Evolutionary conservation across 2,329 filamentous ascomycete genomes (phyloP).

Genomic region (Emmonsiellopsis sp.): DNA sequence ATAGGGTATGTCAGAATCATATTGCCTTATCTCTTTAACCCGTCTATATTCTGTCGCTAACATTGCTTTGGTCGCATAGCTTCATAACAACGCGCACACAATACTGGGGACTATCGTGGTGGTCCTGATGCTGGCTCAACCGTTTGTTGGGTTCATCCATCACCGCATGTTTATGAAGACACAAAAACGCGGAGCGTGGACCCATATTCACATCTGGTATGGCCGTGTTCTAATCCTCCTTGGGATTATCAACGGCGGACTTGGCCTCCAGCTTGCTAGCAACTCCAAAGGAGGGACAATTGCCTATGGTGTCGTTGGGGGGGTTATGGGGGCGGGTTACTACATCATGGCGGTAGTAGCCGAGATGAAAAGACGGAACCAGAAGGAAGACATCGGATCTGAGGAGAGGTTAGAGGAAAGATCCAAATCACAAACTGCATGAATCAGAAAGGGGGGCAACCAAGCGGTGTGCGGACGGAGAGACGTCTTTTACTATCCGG

Average conservation of each 20-base stretch:
- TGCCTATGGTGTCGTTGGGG: conserved; percentile 42
- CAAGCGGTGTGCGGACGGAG: not conserved
- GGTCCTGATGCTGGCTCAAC: conserved; percentile 20
- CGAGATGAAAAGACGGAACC: conserved; percentile 8
- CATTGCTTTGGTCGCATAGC: not conserved
- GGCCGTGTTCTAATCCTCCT: conserved; percentile 41
- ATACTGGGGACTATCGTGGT: conserved; percentile 20
- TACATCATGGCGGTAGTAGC: conserved; percentile 17
- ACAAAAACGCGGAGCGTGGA: conserved; percentile 5
- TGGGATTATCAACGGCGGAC: conserved; percentile 48
- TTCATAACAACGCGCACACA: conserved; percentile 18
- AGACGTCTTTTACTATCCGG: too few relatives aligned
- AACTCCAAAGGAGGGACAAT: conserved; percentile 30
- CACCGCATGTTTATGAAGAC: conserved; percentile 17
- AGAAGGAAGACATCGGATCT: not conserved
- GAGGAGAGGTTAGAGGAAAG: not conserved
- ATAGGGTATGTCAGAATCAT: conserved; percentile 8
- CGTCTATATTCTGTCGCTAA: conserved; percentile 2
- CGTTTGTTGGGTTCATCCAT: conserved; percentile 19
- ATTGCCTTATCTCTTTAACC: not conserved
- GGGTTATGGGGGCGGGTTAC: conserved; percentile 36
- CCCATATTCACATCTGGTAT: conserved; percentile 43
- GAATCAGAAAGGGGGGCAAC: not conserved
- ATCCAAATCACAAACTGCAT: not conserved
- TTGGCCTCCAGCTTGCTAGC: conserved; percentile 41